phyloP scores from a whole-genome alignment of 2,329 filamentous ascomycete species.

The Neofusicoccum sp. region DNA sequence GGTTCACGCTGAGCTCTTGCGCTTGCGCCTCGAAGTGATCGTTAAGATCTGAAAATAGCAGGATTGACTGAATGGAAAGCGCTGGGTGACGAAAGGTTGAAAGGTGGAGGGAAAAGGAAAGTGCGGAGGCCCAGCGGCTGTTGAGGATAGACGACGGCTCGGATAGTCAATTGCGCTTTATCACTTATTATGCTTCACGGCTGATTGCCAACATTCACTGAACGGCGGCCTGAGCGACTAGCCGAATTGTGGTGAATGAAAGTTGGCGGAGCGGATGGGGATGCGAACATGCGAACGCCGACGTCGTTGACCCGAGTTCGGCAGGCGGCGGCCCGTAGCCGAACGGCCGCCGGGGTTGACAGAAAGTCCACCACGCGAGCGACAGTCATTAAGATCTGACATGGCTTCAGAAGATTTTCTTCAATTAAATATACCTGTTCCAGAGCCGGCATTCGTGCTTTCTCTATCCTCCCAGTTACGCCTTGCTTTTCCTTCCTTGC shows the following conservation, averaged over 20 bases:
- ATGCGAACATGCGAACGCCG: background rate
- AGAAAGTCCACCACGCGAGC: no score
- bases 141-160: background rate
- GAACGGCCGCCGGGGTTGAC: background rate
- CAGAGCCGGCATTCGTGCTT: slow-evolving; percentile 4
- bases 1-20: no score
- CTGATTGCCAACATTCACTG: background rate
- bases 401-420: background rate
- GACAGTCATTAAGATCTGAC: no score
- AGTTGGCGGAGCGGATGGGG: no score
- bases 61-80: no score
- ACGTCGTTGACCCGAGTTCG: background rate
- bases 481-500: slow-evolving; percentile 2
- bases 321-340: background rate
- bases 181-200: background rate
- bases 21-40: no score
- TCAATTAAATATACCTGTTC: background rate
- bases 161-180: background rate
- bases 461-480: slow-evolving; percentile 2
- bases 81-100: no score
- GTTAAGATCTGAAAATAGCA: no score
- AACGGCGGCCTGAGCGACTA: background rate
- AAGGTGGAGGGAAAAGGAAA: background rate
- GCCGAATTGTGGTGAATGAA: background rate
- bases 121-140: background rate